These are phyloP conservation scores for Alloteropsis angusta DNA, from an alignment of 202 grass and related monocot genomes.

Conservation along the genomic window DNA sequence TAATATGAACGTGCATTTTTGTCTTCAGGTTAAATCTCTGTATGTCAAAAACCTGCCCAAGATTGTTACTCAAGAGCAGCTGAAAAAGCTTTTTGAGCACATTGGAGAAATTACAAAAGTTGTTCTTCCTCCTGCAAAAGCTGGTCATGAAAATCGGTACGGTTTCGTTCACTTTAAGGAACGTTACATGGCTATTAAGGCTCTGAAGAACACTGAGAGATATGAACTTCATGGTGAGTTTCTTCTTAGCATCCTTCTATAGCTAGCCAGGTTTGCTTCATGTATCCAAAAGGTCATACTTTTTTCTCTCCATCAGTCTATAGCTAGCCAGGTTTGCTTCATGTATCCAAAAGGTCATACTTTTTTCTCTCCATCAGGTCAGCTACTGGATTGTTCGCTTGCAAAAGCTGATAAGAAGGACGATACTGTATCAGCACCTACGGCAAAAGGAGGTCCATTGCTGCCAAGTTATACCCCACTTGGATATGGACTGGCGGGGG, in stretches of 20 bases:
- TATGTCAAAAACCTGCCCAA: slow-evolving; percentile 97
- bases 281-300: background rate
- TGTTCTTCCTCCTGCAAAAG: slow-evolving; percentile 71
- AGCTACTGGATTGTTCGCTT: slow-evolving; percentile 78
- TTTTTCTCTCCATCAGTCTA: slow-evolving; percentile 26
- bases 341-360: background rate
- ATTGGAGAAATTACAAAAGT: slow-evolving; percentile 78
- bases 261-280: slow-evolving; percentile 9
- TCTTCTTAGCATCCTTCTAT: background rate
- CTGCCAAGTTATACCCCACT: slow-evolving; percentile 38
- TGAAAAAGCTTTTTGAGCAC: slow-evolving; percentile 67
- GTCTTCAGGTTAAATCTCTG: slow-evolving; percentile 68
- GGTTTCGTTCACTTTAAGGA: slow-evolving; percentile 98
- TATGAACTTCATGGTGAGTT: slow-evolving; percentile 78
- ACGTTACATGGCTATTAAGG: slow-evolving; percentile 61
- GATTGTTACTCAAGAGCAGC: slow-evolving; percentile 59
- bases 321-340: slow-evolving; percentile 7
- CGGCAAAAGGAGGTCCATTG: slow-evolving; percentile 38
- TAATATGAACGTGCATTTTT: slow-evolving; percentile 13
- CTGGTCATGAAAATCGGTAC: slow-evolving; percentile 80
- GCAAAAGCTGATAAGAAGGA: slow-evolving; percentile 81
- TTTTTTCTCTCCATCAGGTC: slow-evolving; percentile 36
- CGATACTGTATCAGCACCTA: slow-evolving; percentile 32
- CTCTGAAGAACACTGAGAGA: slow-evolving; percentile 60
- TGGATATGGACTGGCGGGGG: slow-evolving; percentile 29